Percentiles rank a stretch among this genome's conserved stretches.
Conservation (phyloP, 768 basidiomycete genomes). For the Omphalotus guepiniiformis region DNA sequence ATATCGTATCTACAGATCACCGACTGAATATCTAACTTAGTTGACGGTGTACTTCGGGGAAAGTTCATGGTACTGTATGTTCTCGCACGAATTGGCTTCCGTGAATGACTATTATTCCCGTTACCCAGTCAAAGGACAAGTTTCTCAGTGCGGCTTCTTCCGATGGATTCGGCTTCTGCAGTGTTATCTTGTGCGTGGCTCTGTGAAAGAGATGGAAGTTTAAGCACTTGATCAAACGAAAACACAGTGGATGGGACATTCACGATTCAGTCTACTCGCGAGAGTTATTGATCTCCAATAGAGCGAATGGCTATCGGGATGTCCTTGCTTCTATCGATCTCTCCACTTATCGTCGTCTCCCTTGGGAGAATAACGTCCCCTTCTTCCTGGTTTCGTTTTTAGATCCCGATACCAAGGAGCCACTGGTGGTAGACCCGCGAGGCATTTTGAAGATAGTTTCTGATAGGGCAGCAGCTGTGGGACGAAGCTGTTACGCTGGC, state of each 20-base stretch:
- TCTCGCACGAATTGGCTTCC: too few species aligned
- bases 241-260: constrained; percentile 80
- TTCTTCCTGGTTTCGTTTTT: constrained; percentile 92
- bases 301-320: constrained; percentile 89
- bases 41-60: constrained; percentile 92
- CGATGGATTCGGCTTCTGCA: constrained; percentile 91
- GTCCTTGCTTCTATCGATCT: constrained; percentile 84
- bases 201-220: too few species aligned
- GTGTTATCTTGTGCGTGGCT: constrained; percentile 78
- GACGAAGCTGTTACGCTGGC: constrained; percentile 73
- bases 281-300: constrained; percentile 89
- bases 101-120: constrained; percentile 11
- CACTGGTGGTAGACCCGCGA: constrained; percentile 81
- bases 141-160: constrained; percentile 77
- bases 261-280: constrained; percentile 82
- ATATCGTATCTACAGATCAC: not conserved
- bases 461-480: constrained; percentile 42
- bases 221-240: constrained; percentile 1
- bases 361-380: constrained; percentile 88
- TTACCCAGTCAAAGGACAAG: constrained; percentile 80
- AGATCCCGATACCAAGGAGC: constrained; percentile 79
- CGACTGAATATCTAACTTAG: constrained; percentile 31
- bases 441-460: constrained; percentile 65
- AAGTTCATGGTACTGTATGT: constrained; percentile 70
- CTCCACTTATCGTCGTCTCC: constrained; percentile 81